These are phyloP conservation scores for Carex pumila DNA, from an alignment of 176 grass and related monocot genomes.

Conservation along the genomic window DNA sequence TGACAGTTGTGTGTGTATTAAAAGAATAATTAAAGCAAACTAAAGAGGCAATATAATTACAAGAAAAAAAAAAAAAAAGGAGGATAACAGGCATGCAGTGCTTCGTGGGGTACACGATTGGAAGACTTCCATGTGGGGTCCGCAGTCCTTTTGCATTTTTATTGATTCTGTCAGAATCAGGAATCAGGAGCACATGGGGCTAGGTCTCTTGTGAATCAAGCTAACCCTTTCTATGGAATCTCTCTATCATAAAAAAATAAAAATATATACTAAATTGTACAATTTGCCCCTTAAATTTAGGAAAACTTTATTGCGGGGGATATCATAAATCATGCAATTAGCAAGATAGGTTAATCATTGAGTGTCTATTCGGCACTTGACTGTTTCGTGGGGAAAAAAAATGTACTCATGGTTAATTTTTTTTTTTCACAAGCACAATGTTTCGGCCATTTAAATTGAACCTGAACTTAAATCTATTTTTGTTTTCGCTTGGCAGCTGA, in stretches of 20 bases:
- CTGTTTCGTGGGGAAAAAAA: too few species aligned
- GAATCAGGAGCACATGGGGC: slow-evolving; percentile 27
- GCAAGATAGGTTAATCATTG: too few species aligned
- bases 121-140: background rate
- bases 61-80: background rate
- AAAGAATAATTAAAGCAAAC: background rate
- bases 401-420: too few species aligned
- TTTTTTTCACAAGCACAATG: too few species aligned
- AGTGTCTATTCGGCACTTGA: too few species aligned
- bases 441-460: too few species aligned
- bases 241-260: background rate
- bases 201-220: background rate
- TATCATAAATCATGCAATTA: too few species aligned
- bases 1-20: background rate
- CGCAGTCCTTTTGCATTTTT: background rate
- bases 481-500: too few species aligned
- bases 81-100: background rate
- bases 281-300: too few species aligned
- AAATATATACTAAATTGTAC: too few species aligned
- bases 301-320: too few species aligned
- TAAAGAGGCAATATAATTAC: background rate
- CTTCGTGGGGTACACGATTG: background rate
- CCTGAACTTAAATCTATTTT: too few species aligned
- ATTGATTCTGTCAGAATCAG: slow-evolving; percentile 1
- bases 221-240: background rate